Conservation (phyloP, 2,329 filamentous ascomycete genomes). For the Exophiala phaeomuriformis region DNA sequence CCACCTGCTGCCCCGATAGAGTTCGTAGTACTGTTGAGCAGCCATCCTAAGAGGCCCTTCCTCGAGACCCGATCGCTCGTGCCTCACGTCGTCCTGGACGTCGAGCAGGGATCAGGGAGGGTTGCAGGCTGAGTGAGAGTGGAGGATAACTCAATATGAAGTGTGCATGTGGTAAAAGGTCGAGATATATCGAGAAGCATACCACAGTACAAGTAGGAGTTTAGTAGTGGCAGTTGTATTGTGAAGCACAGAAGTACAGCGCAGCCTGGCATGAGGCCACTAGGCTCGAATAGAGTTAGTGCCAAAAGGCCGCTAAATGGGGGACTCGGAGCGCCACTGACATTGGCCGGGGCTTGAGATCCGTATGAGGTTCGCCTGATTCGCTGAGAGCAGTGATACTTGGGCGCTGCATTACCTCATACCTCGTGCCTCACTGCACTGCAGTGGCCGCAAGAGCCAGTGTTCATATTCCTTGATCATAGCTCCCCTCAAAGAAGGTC, state of each 20-base stretch:
- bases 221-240: too few species aligned
- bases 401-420: neutral
- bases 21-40: conserved; percentile 65
- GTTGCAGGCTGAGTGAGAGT: neutral
- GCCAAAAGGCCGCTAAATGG: conserved; percentile 28
- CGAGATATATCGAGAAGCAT: too few species aligned
- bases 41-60: conserved; percentile 30
- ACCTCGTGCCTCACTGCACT: neutral
- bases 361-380: neutral
- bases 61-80: too few species aligned
- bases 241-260: neutral
- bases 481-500: too few species aligned
- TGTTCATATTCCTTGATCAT: too few species aligned
- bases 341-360: neutral
- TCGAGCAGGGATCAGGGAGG: neutral
- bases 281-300: neutral
- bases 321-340: neutral
- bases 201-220: too few species aligned
- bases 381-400: neutral
- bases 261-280: too few species aligned
- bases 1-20: conserved; percentile 97
- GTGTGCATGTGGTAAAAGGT: too few species aligned
- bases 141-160: too few species aligned
- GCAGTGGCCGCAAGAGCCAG: too few species aligned
- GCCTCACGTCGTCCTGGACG: too few species aligned